Percentiles rank a stretch among this genome's conserved stretches.
These are phyloP conservation scores for Exsudoporus frostii DNA, from an alignment of 768 basidiomycete species.

Conservation along the genomic window DNA sequence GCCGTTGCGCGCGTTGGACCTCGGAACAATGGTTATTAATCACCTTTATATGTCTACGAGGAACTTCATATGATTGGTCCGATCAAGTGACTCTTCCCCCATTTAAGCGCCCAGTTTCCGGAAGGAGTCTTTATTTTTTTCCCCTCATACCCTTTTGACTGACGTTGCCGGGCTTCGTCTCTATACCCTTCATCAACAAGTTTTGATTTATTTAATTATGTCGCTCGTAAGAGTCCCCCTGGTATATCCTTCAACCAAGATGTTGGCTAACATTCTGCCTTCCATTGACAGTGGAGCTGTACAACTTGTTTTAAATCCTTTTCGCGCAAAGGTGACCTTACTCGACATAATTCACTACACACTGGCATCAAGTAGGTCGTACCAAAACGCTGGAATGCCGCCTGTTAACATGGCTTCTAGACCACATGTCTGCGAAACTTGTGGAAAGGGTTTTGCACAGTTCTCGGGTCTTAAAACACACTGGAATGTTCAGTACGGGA, in stretches of 20 bases:
- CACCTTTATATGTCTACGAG: slow-evolving; percentile 4
- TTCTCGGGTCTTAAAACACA: slow-evolving; percentile 61
- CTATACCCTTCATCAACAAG: slow-evolving; percentile 21
- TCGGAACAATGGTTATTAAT: slow-evolving; percentile 24
- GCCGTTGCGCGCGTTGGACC: neutral
- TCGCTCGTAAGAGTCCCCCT: slow-evolving; percentile 17
- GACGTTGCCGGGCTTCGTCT: slow-evolving; percentile 50
- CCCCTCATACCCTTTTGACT: slow-evolving; percentile 14
- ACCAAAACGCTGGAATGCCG: neutral
- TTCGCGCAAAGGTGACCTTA: slow-evolving; percentile 55
- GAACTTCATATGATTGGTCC: slow-evolving; percentile 9
- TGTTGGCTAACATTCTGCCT: neutral
- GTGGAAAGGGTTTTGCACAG: slow-evolving; percentile 58
- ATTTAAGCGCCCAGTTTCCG: slow-evolving; percentile 19
- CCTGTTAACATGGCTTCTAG: slow-evolving; percentile 33
- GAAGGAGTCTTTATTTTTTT: slow-evolving; percentile 1
- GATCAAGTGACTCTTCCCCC: slow-evolving; percentile 3
- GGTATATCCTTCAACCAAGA: neutral
- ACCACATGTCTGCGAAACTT: slow-evolving; percentile 48
- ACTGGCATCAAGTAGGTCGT: slow-evolving; percentile 44
- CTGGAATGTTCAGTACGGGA: slow-evolving; percentile 59
- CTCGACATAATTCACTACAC: slow-evolving; percentile 53
- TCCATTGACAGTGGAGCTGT: slow-evolving; percentile 37
- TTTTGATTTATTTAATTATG: slow-evolving; percentile 14
- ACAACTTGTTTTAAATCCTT: slow-evolving; percentile 48